Percentiles rank a stretch among this genome's conserved stretches.
These are phyloP conservation scores for Lipomyces anomalus DNA, from an alignment of 805 yeast species.

Conservation along the genomic window DNA sequence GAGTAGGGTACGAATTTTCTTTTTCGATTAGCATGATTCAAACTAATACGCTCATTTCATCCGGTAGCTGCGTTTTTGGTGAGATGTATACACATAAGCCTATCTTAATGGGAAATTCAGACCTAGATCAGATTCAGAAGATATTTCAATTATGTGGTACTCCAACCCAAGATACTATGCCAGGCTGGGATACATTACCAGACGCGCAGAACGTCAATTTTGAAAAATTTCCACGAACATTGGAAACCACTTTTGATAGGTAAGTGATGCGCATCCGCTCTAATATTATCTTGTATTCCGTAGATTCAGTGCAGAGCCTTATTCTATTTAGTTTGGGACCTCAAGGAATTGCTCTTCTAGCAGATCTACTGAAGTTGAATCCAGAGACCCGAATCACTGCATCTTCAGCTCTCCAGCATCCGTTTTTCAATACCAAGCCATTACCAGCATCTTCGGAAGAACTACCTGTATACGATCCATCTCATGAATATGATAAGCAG, in stretches of 20 bases:
- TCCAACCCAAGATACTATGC: slow-evolving; percentile 89
- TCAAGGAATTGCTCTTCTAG: slow-evolving; percentile 51
- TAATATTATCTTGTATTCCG: too few relatives aligned
- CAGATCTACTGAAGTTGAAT: slow-evolving; percentile 59
- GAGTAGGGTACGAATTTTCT: slow-evolving; percentile 46
- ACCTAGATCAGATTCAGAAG: slow-evolving; percentile 77
- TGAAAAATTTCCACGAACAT: slow-evolving; percentile 19
- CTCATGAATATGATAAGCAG: slow-evolving; percentile 71
- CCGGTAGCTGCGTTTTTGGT: slow-evolving; percentile 76
- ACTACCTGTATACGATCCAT: slow-evolving; percentile 71
- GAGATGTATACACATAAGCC: slow-evolving; percentile 82
- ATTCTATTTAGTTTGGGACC: slow-evolving; percentile 27
- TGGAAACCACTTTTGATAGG: slow-evolving; percentile 43
- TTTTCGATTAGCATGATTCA: neutral
- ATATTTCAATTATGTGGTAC: slow-evolving; percentile 85
- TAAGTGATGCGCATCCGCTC: too few relatives aligned
- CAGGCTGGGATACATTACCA: slow-evolving; percentile 75
- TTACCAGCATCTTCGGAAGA: slow-evolving; percentile 49
- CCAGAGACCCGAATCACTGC: slow-evolving; percentile 77
- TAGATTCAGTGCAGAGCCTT: neutral
- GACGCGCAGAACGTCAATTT: slow-evolving; percentile 26
- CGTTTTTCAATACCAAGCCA: slow-evolving; percentile 64
- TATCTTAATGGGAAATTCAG: slow-evolving; percentile 77
- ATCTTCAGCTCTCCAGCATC: slow-evolving; percentile 62
- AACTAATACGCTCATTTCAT: too few relatives aligned